phyloP scores from a whole-genome alignment of 2,329 filamentous ascomycete species.

The Cytospora piceae region DNA sequence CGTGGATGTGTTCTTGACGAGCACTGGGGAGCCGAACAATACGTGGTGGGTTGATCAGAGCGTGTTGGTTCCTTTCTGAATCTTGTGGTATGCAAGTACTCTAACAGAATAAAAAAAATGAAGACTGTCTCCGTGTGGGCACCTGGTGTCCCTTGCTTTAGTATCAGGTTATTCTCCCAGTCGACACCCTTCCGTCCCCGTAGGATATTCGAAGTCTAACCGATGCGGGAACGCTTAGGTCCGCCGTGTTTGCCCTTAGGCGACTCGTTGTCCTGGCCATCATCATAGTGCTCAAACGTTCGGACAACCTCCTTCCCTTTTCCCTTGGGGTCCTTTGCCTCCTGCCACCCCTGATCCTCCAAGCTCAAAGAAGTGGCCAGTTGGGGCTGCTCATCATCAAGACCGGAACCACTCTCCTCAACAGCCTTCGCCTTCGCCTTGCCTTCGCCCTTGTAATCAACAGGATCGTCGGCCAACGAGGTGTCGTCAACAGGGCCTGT shows the following conservation, averaged over 20 bases:
- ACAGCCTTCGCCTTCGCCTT: background rate
- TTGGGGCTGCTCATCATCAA: background rate
- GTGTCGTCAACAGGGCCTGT: background rate
- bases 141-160: background rate
- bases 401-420: background rate
- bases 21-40: slow-evolving; percentile 29
- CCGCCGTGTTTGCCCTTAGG: background rate
- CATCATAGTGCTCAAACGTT: background rate
- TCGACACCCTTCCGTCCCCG: background rate
- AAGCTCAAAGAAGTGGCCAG: background rate
- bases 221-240: background rate
- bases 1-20: slow-evolving; percentile 33
- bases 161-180: background rate
- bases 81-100: background rate
- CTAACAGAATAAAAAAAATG: background rate
- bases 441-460: background rate
- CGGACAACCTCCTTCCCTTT: slow-evolving; percentile 5
- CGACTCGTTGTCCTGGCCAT: background rate
- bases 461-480: background rate
- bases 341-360: background rate
- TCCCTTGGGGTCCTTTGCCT: background rate
- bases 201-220: background rate
- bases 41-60: slow-evolving; percentile 33
- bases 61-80: slow-evolving; percentile 29
- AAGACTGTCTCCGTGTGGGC: background rate